phyloP scores from a whole-genome alignment of 2,329 filamentous ascomycete genomes.

The Talaromyces sp. region DNA sequence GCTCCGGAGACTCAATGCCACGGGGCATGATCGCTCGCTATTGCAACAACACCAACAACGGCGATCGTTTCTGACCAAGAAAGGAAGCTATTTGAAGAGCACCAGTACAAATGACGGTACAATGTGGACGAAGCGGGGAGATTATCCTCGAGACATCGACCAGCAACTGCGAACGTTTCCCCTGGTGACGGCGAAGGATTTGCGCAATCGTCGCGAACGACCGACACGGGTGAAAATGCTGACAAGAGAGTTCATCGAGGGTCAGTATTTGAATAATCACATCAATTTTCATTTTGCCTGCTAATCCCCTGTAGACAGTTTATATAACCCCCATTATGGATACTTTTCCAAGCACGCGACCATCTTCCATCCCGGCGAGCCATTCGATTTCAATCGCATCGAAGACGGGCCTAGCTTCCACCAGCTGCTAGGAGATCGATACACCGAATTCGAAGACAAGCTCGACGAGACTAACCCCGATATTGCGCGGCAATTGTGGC shows the following conservation, averaged over 20 bases:
- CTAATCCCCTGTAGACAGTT: conserved; percentile 59
- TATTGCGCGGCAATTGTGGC: conserved; percentile 88
- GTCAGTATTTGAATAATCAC: conserved; percentile 39
- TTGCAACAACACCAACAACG: conserved; percentile 26
- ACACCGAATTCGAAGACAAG: conserved; percentile 83
- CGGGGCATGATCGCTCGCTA: conserved; percentile 3
- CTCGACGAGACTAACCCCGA: conserved; percentile 70
- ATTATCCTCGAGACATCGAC: conserved; percentile 70
- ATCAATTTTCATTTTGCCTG: not conserved
- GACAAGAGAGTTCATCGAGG: conserved; percentile 95
- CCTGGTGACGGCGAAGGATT: conserved; percentile 74
- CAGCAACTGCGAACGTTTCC: conserved; percentile 80
- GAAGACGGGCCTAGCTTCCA: conserved; percentile 85
- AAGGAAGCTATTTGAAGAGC: conserved; percentile 30
- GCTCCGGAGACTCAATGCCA: conserved; percentile 5
- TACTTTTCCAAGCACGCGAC: conserved; percentile 96
- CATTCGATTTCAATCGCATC: conserved; percentile 80
- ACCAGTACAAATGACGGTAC: conserved; percentile 53
- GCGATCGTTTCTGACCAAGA: conserved; percentile 33
- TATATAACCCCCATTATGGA: conserved; percentile 92
- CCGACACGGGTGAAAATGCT: conserved; percentile 93
- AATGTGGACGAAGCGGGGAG: conserved; percentile 80
- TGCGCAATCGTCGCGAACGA: conserved; percentile 68
- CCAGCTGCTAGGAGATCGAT: conserved; percentile 68
- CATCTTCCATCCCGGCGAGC: conserved; percentile 88